phyloP scores from a whole-genome alignment of 164 flowering plant genomes.

The Litsea cubeba region DNA sequence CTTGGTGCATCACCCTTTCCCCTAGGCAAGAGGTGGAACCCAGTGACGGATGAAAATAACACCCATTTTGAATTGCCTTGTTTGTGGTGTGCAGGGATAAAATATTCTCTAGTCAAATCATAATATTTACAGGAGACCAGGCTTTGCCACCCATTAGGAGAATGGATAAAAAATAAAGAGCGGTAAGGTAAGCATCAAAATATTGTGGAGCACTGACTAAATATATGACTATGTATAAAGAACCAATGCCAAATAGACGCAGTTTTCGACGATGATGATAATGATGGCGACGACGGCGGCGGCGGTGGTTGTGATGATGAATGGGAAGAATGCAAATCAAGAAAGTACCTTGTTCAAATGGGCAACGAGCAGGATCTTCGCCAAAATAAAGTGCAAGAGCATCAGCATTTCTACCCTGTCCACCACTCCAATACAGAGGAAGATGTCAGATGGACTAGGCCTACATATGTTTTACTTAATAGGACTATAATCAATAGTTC shows the following conservation, averaged over 20 bases:
- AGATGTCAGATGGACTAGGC: conserved; percentile 4
- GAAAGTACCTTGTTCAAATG: conserved; percentile 89
- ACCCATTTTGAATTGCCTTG: not conserved
- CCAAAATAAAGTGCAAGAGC: conserved; percentile 89
- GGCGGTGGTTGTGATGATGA: not conserved
- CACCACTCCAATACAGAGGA: conserved; percentile 14
- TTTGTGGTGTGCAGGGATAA: no score
- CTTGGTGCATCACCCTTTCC: not conserved
- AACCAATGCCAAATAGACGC: not conserved
- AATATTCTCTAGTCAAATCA: no score
- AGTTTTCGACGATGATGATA: not conserved
- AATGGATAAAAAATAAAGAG: not conserved
- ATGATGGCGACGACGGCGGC: no score
- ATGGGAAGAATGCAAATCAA: not conserved
- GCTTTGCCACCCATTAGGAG: not conserved
- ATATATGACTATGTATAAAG: not conserved
- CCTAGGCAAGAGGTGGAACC: not conserved
- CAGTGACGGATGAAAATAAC: not conserved
- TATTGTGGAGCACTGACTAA: not conserved
- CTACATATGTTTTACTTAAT: not conserved
- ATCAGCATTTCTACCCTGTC: conserved; percentile 98
- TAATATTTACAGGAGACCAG: not conserved
- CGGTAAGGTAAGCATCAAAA: not conserved
- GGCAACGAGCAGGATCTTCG: conserved; percentile 95
- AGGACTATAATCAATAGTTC: not conserved